Percentiles rank a stretch among this genome's conserved stretches.
Evolutionary conservation across 768 basidiomycete genomes (phyloP).

Genomic region (Sarcomyxa edulis): DNA sequence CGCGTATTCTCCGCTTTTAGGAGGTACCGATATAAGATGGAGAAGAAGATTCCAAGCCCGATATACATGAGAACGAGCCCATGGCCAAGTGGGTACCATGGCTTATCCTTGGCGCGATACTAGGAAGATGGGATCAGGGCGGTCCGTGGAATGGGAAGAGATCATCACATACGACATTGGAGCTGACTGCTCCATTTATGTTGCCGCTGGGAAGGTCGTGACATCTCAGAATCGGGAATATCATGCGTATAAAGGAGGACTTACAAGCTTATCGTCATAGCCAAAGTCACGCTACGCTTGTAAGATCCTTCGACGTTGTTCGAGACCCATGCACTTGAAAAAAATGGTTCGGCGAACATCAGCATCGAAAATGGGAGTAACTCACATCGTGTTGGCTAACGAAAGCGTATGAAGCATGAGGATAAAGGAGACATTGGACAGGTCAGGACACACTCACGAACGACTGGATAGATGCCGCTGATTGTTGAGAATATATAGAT

Average conservation of each 20-base stretch:
- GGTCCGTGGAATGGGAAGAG: background rate
- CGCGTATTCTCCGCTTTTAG: slow-evolving; percentile 58
- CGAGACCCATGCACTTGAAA: slow-evolving; percentile 45
- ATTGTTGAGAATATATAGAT: background rate
- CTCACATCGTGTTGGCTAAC: slow-evolving; percentile 58
- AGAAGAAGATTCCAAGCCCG: slow-evolving; percentile 50
- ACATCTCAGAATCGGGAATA: background rate
- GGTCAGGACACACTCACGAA: slow-evolving; percentile 39
- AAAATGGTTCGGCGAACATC: background rate
- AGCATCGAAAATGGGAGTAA: background rate
- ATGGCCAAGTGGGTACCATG: slow-evolving; percentile 61
- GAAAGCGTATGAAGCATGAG: background rate
- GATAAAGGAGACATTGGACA: background rate
- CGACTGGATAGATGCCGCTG: slow-evolving; percentile 72
- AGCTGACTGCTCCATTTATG: slow-evolving; percentile 71
- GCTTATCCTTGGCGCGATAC: slow-evolving; percentile 62
- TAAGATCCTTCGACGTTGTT: slow-evolving; percentile 75
- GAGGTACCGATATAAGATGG: slow-evolving; percentile 32
- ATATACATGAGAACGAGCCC: slow-evolving; percentile 74
- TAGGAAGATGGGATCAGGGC: slow-evolving; percentile 15
- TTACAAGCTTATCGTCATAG: slow-evolving; percentile 63
- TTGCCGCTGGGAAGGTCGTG: slow-evolving; percentile 43
- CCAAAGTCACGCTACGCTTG: slow-evolving; percentile 68
- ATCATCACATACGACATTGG: slow-evolving; percentile 56
- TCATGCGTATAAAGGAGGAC: slow-evolving; percentile 12